Evolutionary conservation across 495 filamentous ascomycete genomes (phyloP).

Genomic region (Xylaria grammica): DNA sequence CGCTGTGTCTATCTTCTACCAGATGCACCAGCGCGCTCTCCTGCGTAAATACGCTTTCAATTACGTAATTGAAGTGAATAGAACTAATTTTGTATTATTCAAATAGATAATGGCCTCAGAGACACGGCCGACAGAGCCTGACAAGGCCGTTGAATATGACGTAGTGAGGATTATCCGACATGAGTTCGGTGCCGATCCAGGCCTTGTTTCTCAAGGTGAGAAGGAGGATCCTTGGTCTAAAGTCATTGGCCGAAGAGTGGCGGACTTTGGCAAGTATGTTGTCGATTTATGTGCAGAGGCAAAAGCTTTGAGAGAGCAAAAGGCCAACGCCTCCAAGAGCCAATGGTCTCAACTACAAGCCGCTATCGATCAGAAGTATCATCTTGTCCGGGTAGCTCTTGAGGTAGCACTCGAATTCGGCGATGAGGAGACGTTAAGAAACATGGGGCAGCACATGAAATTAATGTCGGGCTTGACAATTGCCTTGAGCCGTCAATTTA

Average conservation of each 20-base stretch:
- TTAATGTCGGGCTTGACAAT: slow-evolving; percentile 60
- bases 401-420: slow-evolving; percentile 63
- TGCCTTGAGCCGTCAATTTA: slow-evolving; percentile 69
- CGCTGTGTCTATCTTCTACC: not conserved
- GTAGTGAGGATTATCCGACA: slow-evolving; percentile 69
- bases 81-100: slow-evolving; percentile 51
- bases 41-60: not conserved
- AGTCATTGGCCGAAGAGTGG: slow-evolving; percentile 65
- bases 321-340: slow-evolving; percentile 28
- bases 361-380: slow-evolving; percentile 61
- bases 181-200: slow-evolving; percentile 52
- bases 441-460: slow-evolving; percentile 48
- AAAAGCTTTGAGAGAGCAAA: slow-evolving; percentile 55
- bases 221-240: slow-evolving; percentile 58
- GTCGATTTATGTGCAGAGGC: slow-evolving; percentile 63
- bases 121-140: slow-evolving; percentile 43
- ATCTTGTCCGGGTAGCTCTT: slow-evolving; percentile 65
- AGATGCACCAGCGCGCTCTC: not conserved
- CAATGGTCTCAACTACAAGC: slow-evolving; percentile 39
- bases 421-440: slow-evolving; percentile 68
- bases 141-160: slow-evolving; percentile 65
- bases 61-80: slow-evolving; percentile 51
- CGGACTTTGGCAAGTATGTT: slow-evolving; percentile 49
- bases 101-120: slow-evolving; percentile 46
- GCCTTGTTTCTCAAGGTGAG: not conserved